These are phyloP conservation scores for Paecilomyces formosus DNA, from an alignment of 2,329 filamentous ascomycete species.

Conservation along the genomic window DNA sequence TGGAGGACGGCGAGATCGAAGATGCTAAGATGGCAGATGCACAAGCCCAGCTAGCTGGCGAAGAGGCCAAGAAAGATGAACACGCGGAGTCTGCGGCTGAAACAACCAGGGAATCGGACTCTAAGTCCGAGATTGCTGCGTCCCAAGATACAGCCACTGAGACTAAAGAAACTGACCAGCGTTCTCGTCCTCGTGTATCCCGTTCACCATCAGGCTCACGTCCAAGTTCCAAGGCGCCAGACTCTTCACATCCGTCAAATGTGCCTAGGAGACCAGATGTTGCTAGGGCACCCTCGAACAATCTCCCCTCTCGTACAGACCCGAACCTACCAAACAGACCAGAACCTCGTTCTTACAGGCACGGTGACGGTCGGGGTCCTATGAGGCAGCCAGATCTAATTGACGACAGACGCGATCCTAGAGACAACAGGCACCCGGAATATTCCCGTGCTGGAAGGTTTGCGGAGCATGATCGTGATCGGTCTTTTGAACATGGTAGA, in stretches of 20 bases:
- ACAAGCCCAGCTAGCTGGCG: conserved; percentile 6
- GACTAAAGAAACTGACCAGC: conserved; percentile 10
- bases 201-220: conserved; percentile 15
- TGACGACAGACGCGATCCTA: conserved; percentile 28
- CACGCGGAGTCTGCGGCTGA: not conserved
- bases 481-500: conserved; percentile 30
- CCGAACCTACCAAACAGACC: conserved; percentile 28
- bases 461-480: conserved; percentile 28
- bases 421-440: conserved; percentile 27
- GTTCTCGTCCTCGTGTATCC: conserved; percentile 8
- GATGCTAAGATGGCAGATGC: conserved; percentile 37
- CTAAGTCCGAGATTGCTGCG: not conserved
- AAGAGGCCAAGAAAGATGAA: conserved; percentile 1
- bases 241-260: conserved; percentile 20
- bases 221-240: conserved; percentile 18
- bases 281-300: conserved; percentile 21
- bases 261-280: conserved; percentile 32
- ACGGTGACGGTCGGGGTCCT: conserved; percentile 28
- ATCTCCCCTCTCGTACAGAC: conserved; percentile 22
- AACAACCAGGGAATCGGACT: not conserved
- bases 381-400: conserved; percentile 30
- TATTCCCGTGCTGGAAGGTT: conserved; percentile 28
- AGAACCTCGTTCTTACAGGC: conserved; percentile 27
- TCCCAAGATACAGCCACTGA: not conserved
- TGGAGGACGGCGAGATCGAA: conserved; percentile 40